A percentile compares a stretch with the other conserved stretches of the same genome.
Conservation (phyloP, 805 yeast genomes). For the Wickerhamomyces rabaulensis region DNA sequence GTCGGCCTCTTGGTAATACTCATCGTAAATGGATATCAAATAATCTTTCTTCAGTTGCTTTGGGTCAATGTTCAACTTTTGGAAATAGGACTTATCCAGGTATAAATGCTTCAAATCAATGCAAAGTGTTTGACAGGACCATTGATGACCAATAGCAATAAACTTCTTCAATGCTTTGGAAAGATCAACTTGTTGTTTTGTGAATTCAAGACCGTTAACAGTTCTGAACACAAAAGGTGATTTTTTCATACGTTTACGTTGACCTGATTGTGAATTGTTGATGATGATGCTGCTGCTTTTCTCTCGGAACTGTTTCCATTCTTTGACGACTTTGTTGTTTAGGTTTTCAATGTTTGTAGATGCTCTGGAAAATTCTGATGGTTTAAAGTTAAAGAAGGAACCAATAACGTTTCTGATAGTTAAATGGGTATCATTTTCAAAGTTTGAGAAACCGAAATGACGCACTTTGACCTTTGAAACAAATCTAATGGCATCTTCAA, state of each 20-base stretch:
- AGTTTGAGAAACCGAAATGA: slow-evolving; percentile 20
- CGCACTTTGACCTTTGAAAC: slow-evolving; percentile 21
- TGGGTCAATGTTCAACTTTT: neutral
- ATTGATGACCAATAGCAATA: slow-evolving; percentile 19
- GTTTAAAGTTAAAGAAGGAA: slow-evolving; percentile 15
- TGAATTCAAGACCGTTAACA: slow-evolving; percentile 15
- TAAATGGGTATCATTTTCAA: slow-evolving; percentile 13
- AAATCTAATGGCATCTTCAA: slow-evolving; percentile 18
- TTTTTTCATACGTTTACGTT: slow-evolving; percentile 8
- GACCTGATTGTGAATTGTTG: neutral
- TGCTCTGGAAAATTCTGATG: slow-evolving; percentile 2
- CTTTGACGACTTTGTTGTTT: slow-evolving; percentile 16
- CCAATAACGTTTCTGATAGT: slow-evolving; percentile 22
- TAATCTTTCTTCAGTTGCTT: slow-evolving; percentile 3
- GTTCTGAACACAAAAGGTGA: slow-evolving; percentile 16
- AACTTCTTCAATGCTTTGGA: slow-evolving; percentile 10
- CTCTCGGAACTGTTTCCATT: slow-evolving; percentile 17
- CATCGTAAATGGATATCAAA: slow-evolving; percentile 23
- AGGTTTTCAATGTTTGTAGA: slow-evolving; percentile 5
- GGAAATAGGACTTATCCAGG: slow-evolving; percentile 9
- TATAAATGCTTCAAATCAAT: slow-evolving; percentile 18
- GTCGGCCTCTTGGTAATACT: slow-evolving; percentile 17
- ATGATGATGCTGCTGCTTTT: neutral
- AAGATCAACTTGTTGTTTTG: slow-evolving; percentile 16
- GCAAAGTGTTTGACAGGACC: slow-evolving; percentile 24